These are phyloP conservation scores for Madurella mycetomatis DNA, from an alignment of 2,329 filamentous ascomycete genomes.

Conservation along the genomic window DNA sequence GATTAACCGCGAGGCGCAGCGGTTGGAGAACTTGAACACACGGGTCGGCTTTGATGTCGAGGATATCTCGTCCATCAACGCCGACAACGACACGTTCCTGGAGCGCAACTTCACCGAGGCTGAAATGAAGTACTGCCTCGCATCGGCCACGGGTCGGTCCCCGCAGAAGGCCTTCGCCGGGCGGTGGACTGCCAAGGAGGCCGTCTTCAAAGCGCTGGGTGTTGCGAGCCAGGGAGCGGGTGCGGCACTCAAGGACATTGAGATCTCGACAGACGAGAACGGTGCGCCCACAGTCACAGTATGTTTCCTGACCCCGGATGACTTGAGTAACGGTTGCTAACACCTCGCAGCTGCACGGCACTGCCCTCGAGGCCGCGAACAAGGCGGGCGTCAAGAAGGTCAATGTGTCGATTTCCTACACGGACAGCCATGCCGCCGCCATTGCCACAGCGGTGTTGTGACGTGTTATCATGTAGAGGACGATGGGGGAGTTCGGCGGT, in stretches of 20 bases:
- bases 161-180: conserved; percentile 91
- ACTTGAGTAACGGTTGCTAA: conserved; percentile 35
- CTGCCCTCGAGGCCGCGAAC: conserved; percentile 77
- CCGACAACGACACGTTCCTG: conserved; percentile 89
- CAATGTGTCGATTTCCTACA: conserved; percentile 93
- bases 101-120: conserved; percentile 86
- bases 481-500: background rate
- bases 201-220: conserved; percentile 94
- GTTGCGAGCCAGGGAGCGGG: conserved; percentile 84
- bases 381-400: conserved; percentile 83
- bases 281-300: conserved; percentile 83
- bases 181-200: conserved; percentile 96
- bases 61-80: conserved; percentile 79
- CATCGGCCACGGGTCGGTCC: conserved; percentile 54
- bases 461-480: background rate
- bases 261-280: conserved; percentile 75
- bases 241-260: conserved; percentile 88
- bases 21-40: conserved; percentile 59
- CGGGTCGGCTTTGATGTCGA: conserved; percentile 95
- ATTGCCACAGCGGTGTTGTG: conserved; percentile 77
- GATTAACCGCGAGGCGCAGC: conserved; percentile 70
- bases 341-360: conserved; percentile 68
- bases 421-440: conserved; percentile 87
- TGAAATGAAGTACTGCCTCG: conserved; percentile 83
- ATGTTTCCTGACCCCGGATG: conserved; percentile 39